Base-by-base conservation (phyloP, 2,329 filamentous ascomycete species). In the Ophiosphaerella korrae region DNA sequence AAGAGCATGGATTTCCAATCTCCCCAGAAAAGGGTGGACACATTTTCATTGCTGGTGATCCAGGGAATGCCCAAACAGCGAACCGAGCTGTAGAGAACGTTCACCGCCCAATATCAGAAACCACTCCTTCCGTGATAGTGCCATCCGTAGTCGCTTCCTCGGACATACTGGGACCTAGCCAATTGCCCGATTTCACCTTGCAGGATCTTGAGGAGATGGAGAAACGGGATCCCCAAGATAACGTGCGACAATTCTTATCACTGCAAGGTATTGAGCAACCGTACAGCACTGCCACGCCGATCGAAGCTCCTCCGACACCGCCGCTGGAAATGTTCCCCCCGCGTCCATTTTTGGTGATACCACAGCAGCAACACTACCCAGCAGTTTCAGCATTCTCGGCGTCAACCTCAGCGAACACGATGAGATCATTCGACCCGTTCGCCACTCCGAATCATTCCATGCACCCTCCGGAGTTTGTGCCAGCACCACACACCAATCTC, bases 171-270 rank as follows among this genome's bases (percentile, higher is more conserved):
- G 92, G 92, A 2, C 88, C 89, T 5, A 83, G 83, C 7, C 74
- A 82, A 32, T 71, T 86, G 11, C 82, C 88, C 18, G 80, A 86
- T 21, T 80, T 92, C 52, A 77, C 76, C 16, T 82, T 97, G 33
- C 87, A 92, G 63, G 87, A 92, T 71, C 85, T 96, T 13, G 84
- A 86, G 50, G 85, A 81, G 55, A 71, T 96, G 29, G 82, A 88
- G 67, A 79, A 80, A 14, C 83, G 88, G 45, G 92, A 97, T 67
- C 89, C 92, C 5, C 92, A 95, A 72, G 92, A 97, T 75, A 96
- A 93, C 63, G 91, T 97, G 32, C 87, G 90, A 67, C 90, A 96
- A 60, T 97, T 96, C 75, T 82, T 97, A 45, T 84, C 84, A 67
- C 92, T 96, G 71, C 93, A 97, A 71, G 87, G 89, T 71, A 69